phyloP scores from a whole-genome alignment of 352 stramenopile genomes.

The Phytopythium helicoides region DNA sequence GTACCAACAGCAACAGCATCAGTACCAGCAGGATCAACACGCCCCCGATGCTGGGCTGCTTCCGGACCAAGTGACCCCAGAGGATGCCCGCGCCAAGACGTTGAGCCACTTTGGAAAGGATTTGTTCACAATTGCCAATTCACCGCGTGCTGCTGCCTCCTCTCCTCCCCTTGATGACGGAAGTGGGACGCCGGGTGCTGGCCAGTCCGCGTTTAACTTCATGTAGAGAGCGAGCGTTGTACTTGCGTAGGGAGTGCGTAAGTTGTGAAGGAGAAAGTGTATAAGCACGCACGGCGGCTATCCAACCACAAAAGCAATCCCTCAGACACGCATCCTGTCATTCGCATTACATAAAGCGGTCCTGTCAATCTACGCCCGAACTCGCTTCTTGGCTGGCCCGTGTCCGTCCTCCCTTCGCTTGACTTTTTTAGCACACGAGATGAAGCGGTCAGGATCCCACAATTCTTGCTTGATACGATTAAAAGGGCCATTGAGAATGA shows the following conservation, averaged over 20 bases:
- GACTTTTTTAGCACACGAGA: slow-evolving; percentile 29
- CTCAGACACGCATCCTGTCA: too few relatives aligned
- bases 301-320: too few relatives aligned
- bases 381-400: slow-evolving; percentile 19
- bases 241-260: neutral
- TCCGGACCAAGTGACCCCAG: slow-evolving; percentile 9
- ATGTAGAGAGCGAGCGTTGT: slow-evolving; percentile 63
- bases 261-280: neutral
- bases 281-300: slow-evolving; percentile 2
- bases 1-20: slow-evolving; percentile 16
- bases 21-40: slow-evolving; percentile 11
- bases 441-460: slow-evolving; percentile 63
- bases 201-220: slow-evolving; percentile 86
- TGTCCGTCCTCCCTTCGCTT: slow-evolving; percentile 25
- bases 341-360: neutral
- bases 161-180: slow-evolving; percentile 14
- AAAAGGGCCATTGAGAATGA: slow-evolving; percentile 85
- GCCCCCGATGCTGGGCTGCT: slow-evolving; percentile 1
- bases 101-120: slow-evolving; percentile 84
- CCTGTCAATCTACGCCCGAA: slow-evolving; percentile 15
- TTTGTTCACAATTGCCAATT: slow-evolving; percentile 84
- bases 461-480: slow-evolving; percentile 78
- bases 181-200: slow-evolving; percentile 14
- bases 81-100: slow-evolving; percentile 61
- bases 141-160: slow-evolving; percentile 41